Evolutionary conservation across 192 early-diverging fungal genomes (phyloP).

Genomic region (Thamnidium elegans): DNA sequence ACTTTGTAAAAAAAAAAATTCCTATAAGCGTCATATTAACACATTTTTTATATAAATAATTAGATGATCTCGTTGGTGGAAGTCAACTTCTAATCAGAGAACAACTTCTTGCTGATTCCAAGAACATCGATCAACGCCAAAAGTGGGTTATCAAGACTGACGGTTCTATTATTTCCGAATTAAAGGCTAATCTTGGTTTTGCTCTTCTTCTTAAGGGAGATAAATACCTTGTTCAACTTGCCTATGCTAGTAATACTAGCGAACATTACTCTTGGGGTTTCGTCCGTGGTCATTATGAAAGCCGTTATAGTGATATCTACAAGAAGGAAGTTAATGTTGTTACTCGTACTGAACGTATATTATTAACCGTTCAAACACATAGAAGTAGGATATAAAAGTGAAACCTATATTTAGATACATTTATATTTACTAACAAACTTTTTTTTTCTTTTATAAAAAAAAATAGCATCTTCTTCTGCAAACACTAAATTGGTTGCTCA

Average conservation of each 20-base stretch:
- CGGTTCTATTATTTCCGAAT: constrained; percentile 10
- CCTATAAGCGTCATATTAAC: not conserved
- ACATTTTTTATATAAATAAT: not conserved
- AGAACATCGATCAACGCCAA: not conserved
- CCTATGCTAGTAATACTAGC: constrained; percentile 3
- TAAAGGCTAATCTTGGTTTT: constrained; percentile 13
- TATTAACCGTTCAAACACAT: constrained; percentile 1
- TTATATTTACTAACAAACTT: no score
- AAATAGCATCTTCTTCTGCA: not conserved
- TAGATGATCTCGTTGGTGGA: constrained; percentile 18
- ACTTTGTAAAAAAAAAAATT: not conserved
- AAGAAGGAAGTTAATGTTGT: constrained; percentile 6
- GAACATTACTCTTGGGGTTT: constrained; percentile 14
- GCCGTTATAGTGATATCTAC: not conserved
- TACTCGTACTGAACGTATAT: constrained; percentile 7
- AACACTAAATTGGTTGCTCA: constrained; percentile 10
- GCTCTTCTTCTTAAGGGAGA: constrained; percentile 9
- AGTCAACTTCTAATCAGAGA: constrained; percentile 19
- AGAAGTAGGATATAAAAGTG: not conserved
- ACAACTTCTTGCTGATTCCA: not conserved
- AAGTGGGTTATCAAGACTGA: constrained; percentile 18
- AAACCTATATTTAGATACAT: no score
- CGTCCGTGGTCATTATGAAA: constrained; percentile 13
- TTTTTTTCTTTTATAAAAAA: no score
- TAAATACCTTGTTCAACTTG: constrained; percentile 7